A percentile compares a stretch with the other conserved stretches of the same genome.
phyloP scores from a whole-genome alignment of 2,329 filamentous ascomycete genomes.

The Rhinocladiella similis region DNA sequence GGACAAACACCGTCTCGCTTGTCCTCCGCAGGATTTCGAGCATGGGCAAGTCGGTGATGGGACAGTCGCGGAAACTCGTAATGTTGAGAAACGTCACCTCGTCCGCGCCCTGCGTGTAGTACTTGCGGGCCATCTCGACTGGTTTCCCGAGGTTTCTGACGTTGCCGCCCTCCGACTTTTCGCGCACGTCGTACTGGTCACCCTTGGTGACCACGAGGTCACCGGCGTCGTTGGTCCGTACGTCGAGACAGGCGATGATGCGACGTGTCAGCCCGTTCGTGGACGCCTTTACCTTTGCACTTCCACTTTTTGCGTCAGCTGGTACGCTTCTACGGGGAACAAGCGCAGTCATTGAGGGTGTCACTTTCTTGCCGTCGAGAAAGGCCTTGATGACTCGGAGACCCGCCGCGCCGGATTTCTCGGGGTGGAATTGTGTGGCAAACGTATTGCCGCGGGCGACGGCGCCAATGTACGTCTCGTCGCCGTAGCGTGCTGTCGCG shows the following conservation, averaged over 20 bases:
- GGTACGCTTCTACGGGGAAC: neutral
- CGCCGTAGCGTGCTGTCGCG: conserved; percentile 84
- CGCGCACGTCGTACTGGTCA: conserved; percentile 96
- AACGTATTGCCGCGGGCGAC: conserved; percentile 82
- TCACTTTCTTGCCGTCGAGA: conserved; percentile 66
- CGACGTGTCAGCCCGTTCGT: conserved; percentile 79
- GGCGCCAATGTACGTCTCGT: conserved; percentile 88
- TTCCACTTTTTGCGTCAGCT: neutral
- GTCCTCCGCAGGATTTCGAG: conserved; percentile 85
- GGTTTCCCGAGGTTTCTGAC: conserved; percentile 96
- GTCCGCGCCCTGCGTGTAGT: conserved; percentile 96
- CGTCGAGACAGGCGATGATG: conserved; percentile 94
- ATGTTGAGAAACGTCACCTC: conserved; percentile 99
- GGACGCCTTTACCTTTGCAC: neutral
- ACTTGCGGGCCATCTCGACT: conserved; percentile 87
- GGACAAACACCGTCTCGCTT: conserved; percentile 91
- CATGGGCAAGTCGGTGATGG: conserved; percentile 90
- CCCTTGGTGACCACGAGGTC: conserved; percentile 98
- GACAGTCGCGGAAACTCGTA: conserved; percentile 94
- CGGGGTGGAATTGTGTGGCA: conserved; percentile 94
- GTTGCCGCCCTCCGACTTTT: conserved; percentile 65
- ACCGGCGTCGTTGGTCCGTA: conserved; percentile 88
- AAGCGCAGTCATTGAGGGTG: conserved; percentile 29
- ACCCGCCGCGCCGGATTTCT: conserved; percentile 92
- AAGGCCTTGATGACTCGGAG: conserved; percentile 83